Evolutionary conservation across 1,284 basidiomycete genomes (phyloP).

Genomic region (Malassezia sp.): DNA sequence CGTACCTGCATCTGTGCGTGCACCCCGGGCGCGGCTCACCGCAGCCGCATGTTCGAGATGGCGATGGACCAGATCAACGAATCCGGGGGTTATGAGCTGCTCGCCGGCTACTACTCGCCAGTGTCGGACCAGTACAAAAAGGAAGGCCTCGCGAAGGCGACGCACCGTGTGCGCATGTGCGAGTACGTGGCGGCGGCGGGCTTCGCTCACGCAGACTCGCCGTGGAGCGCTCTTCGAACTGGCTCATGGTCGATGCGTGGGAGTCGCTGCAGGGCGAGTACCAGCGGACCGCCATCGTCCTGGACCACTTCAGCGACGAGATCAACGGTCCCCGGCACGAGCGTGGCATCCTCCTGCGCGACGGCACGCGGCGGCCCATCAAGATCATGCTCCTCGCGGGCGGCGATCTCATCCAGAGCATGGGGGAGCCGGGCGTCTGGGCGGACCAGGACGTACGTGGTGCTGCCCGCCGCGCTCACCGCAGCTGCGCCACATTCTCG

Average conservation of each 20-base stretch:
- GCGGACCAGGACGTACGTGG: slow-evolving; percentile 82
- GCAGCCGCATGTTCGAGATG: slow-evolving; percentile 95
- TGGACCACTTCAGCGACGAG: slow-evolving; percentile 89
- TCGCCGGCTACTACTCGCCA: slow-evolving; percentile 86
- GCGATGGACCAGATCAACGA: slow-evolving; percentile 87
- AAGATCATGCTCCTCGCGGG: slow-evolving; percentile 88
- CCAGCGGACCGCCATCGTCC: slow-evolving; percentile 85
- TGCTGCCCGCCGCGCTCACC: no score
- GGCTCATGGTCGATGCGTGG: slow-evolving; percentile 85
- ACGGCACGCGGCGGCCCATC: slow-evolving; percentile 36
- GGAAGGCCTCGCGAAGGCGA: slow-evolving; percentile 40
- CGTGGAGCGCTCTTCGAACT: slow-evolving; percentile 45
- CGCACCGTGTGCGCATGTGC: slow-evolving; percentile 46
- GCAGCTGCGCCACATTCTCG: slow-evolving; percentile 91
- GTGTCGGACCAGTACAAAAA: slow-evolving; percentile 52
- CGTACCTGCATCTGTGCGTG: slow-evolving; percentile 51
- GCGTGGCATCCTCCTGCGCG: slow-evolving; percentile 29
- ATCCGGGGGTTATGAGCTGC: slow-evolving; percentile 80
- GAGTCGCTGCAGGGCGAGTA: slow-evolving; percentile 81
- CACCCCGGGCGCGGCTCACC: slow-evolving; percentile 53
- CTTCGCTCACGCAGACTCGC: slow-evolving; percentile 19
- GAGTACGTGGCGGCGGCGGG: slow-evolving; percentile 18
- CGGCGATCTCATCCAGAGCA: slow-evolving; percentile 90
- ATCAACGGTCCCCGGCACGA: slow-evolving; percentile 57
- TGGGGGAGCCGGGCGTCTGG: slow-evolving; percentile 99